Conservation (phyloP, 306 rosid species). For the Parietaria judaica region DNA sequence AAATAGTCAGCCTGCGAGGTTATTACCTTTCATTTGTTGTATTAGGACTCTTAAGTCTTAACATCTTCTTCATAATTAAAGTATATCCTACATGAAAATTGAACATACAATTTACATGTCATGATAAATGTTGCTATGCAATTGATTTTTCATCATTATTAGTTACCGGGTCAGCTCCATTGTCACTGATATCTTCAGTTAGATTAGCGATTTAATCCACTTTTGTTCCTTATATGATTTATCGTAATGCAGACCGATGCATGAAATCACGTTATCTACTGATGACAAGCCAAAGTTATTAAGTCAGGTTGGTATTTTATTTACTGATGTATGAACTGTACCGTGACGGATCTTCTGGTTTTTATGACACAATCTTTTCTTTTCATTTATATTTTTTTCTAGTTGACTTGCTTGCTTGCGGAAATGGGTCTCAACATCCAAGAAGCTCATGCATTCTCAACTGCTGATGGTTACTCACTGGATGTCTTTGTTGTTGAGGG, state of each 20-base stretch:
- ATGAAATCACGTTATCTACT: conserved; percentile 91
- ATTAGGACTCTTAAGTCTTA: conserved; percentile 1
- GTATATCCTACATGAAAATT: too few relatives aligned
- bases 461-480: conserved; percentile 82
- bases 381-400: conserved; percentile 26
- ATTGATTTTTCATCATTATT: conserved; percentile 18
- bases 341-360: too few relatives aligned
- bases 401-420: conserved; percentile 95
- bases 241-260: conserved; percentile 81
- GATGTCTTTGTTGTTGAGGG: conserved; percentile 99
- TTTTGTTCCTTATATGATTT: conserved; percentile 16
- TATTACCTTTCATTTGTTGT: conserved; percentile 20
- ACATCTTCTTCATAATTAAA: too few relatives aligned
- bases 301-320: conserved; percentile 64
- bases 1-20: conserved; percentile 46
- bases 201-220: not conserved
- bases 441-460: conserved; percentile 99
- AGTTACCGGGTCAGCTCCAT: conserved; percentile 10
- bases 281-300: conserved; percentile 97
- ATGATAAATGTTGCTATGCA: not conserved
- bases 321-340: too few relatives aligned
- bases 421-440: conserved; percentile 94
- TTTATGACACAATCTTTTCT: not conserved
- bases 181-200: conserved; percentile 3
- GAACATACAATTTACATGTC: too few relatives aligned